A percentile compares a stretch with the other conserved stretches of the same genome.
These are phyloP conservation scores for Fraxinus excelsior DNA, from an alignment of 257 asterid species.

Conservation along the genomic window DNA sequence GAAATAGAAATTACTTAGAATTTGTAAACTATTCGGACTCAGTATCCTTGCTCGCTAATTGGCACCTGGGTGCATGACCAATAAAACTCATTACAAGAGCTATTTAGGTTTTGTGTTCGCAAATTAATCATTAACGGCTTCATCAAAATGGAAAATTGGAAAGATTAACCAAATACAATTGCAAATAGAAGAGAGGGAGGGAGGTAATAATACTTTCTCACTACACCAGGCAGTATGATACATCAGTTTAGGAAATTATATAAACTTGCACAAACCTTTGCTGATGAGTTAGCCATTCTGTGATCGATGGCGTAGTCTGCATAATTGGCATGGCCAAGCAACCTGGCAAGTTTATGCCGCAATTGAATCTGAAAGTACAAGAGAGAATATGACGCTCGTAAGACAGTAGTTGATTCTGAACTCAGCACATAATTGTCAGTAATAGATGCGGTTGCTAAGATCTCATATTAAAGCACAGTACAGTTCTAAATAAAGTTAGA, in stretches of 20 bases:
- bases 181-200: not conserved
- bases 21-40: not conserved
- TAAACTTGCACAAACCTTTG: constrained; percentile 61
- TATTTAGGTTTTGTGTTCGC: not conserved
- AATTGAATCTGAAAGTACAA: constrained; percentile 63
- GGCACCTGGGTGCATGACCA: not conserved
- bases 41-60: not conserved
- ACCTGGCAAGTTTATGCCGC: constrained; percentile 86
- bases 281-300: constrained; percentile 82
- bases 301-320: constrained; percentile 70
- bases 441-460: not conserved
- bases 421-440: not conserved
- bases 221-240: constrained; percentile 3
- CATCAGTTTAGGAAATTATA: constrained; percentile 17
- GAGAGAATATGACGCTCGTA: constrained; percentile 3
- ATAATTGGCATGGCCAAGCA: constrained; percentile 83
- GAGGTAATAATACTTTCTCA: not conserved
- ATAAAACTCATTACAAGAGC: not conserved
- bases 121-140: not conserved
- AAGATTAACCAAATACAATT: not conserved
- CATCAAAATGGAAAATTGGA: not conserved
- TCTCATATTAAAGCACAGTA: not conserved
- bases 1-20: not conserved
- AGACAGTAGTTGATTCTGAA: not conserved
- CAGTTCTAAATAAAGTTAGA: not conserved